Base-by-base conservation (phyloP, 371 early-diverging fungal genomes). In the Entomophthora muscae region DNA sequence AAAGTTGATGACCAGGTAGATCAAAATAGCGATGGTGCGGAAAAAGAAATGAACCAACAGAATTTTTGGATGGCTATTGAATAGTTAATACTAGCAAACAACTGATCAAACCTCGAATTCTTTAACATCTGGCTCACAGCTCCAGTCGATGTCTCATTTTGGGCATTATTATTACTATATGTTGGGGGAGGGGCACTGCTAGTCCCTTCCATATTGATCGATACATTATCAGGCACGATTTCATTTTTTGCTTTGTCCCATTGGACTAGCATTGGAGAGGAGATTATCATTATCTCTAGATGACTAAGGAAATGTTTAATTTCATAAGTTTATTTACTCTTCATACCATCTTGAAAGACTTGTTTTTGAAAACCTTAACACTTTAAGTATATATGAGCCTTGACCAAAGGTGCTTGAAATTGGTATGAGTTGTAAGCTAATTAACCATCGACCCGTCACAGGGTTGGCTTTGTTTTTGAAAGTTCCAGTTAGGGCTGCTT, bases 21-120 rank as follows among this genome's bases (percentile, higher is more conserved):
- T 81, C 28, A 85, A 71, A 31, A 93, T 71, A 1, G 95, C 93
- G n/a, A 77, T 75, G 26, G 79, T 63, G 29, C 93, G 86, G 77
- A 97, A 97, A 84, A 71, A 51, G 92, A 74, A 71, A n/a, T n/a
- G 92, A 73, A 93, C 95, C 57, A 92, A 73, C 2, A 96, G 83
- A 29, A 91, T 93, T 10, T 85, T 70, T 1, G 98, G 98, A 70
- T 97, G 98, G 68, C 90, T 90, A 63, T 52, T 33, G 17, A 60
- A 58, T 28, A 28, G 24, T 26, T 58, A 28, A 28, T 28, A 28
- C 3, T 13, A 28, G 26, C n/a, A 28, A 30, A 58, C 26, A 17
- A 22, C 26, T 17, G 21, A 58, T 30, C 21, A 17, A 28, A 58
- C 22, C 28, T 58, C 26, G 58, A 58, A 28, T 26, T 24, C 2